Conservation (phyloP, 768 basidiomycete species). For the Rhizopogon salebrosus region DNA sequence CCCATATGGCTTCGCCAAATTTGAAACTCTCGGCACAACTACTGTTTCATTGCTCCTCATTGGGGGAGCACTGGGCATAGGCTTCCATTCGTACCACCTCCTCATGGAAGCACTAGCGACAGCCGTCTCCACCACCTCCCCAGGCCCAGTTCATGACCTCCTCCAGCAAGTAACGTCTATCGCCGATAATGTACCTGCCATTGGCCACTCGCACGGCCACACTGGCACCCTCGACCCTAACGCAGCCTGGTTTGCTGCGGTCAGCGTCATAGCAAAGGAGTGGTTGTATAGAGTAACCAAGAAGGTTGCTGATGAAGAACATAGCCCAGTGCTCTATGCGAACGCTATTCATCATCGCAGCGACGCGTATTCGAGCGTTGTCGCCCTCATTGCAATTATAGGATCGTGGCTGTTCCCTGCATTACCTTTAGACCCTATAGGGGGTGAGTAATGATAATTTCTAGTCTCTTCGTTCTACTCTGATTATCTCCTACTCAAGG, state of each 20-base stretch:
- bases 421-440: constrained; percentile 90
- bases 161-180: constrained; percentile 50
- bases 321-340: constrained; percentile 87
- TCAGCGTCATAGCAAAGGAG: constrained; percentile 81
- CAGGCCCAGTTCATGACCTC: constrained; percentile 61
- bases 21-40: constrained; percentile 92
- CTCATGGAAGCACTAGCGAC: constrained; percentile 69
- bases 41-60: constrained; percentile 84
- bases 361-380: constrained; percentile 89
- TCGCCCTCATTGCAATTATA: constrained; percentile 89
- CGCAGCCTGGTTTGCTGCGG: constrained; percentile 92
- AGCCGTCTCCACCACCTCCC: constrained; percentile 56
- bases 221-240: constrained; percentile 73
- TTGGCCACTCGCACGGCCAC: constrained; percentile 52
- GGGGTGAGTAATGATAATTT: constrained; percentile 47
- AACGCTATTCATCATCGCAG: constrained; percentile 98
- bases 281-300: constrained; percentile 90
- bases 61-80: constrained; percentile 78
- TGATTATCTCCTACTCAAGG: constrained; percentile 38
- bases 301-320: constrained; percentile 85
- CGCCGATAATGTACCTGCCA: constrained; percentile 48
- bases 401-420: constrained; percentile 83
- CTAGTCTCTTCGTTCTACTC: neutral
- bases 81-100: constrained; percentile 85
- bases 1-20: constrained; percentile 90